Percentiles rank a stretch among this genome's conserved stretches.
phyloP scores from a whole-genome alignment of 257 asterid species.

The Petunia axillaris region DNA sequence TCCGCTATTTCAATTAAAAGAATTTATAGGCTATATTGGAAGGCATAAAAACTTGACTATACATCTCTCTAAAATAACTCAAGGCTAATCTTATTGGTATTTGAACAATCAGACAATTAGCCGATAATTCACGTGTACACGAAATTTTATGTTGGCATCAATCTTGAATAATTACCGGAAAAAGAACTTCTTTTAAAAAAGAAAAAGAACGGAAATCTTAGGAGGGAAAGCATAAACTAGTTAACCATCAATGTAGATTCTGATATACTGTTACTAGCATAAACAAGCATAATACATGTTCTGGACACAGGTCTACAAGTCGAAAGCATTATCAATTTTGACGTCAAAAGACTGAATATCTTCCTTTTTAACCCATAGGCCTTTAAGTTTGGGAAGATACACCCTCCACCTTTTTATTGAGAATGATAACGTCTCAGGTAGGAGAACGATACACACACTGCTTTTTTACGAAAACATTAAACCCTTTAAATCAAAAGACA shows the following conservation, averaged over 20 bases:
- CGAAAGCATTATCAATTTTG: neutral
- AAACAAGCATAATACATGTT: neutral
- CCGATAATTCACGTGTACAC: constrained; percentile 4
- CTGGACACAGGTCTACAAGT: constrained; percentile 3
- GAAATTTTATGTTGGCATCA: neutral
- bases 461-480: too few relatives aligned
- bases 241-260: neutral
- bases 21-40: neutral
- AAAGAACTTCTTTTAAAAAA: neutral
- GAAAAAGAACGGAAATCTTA: neutral
- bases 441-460: too few relatives aligned
- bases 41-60: neutral
- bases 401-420: too few relatives aligned
- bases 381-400: too few relatives aligned
- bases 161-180: neutral
- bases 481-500: too few relatives aligned
- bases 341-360: neutral
- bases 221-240: neutral
- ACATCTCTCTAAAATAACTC: neutral
- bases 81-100: neutral
- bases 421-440: too few relatives aligned
- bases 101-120: neutral
- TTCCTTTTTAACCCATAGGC: too few relatives aligned
- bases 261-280: neutral
- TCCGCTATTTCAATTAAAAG: neutral